Percentiles rank a stretch among this genome's conserved stretches.
phyloP scores from a whole-genome alignment of 176 grass and related monocot species.

The Guadua angustifolia region DNA sequence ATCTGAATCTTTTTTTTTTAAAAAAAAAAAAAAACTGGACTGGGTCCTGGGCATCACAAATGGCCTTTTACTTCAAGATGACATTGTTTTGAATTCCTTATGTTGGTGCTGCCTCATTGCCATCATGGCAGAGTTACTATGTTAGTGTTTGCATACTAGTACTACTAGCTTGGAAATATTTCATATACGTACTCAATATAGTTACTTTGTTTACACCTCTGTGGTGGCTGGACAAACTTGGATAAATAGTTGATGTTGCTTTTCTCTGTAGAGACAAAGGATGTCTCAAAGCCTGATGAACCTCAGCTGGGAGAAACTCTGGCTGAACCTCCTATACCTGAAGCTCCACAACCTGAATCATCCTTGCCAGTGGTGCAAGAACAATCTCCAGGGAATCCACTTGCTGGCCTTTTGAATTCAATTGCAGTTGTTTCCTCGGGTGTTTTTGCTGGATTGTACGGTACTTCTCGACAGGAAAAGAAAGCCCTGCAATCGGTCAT shows the following conservation, averaged over 20 bases:
- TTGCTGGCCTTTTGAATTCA: conserved; percentile 61
- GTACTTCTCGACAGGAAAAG: conserved; percentile 80
- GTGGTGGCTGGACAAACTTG: background rate
- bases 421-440: conserved; percentile 74
- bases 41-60: background rate
- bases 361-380: conserved; percentile 46
- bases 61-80: conserved; percentile 36
- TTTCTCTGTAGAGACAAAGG: conserved; percentile 49
- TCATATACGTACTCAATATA: background rate
- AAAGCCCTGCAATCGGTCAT: conserved; percentile 66
- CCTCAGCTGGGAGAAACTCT: conserved; percentile 38
- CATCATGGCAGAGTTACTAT: background rate
- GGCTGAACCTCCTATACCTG: conserved; percentile 27
- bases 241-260: conserved; percentile 31
- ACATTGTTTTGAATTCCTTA: conserved; percentile 26
- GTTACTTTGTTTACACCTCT: conserved; percentile 15
- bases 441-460: conserved; percentile 88
- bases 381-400: conserved; percentile 59
- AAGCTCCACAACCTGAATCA: conserved; percentile 34
- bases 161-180: conserved; percentile 14
- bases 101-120: conserved; percentile 14
- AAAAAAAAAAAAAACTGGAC: no score
- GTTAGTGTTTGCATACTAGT: background rate
- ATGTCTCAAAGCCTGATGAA: conserved; percentile 33
- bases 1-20: no score